Conservation (phyloP, 257 asterid species). For the Primulina huaijiensis region DNA sequence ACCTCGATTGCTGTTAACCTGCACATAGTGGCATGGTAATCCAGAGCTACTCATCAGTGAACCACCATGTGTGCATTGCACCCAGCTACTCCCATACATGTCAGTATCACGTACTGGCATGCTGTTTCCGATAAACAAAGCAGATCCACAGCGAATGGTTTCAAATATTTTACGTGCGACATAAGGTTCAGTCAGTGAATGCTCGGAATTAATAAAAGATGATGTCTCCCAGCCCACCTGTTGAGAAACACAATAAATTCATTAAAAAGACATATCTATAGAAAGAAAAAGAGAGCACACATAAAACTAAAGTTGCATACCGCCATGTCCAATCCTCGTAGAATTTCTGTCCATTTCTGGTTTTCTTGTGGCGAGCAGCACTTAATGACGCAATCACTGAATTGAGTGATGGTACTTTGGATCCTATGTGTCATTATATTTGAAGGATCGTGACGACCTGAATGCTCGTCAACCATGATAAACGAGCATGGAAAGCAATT, state of each 20-base stretch:
- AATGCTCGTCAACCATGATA: constrained; percentile 84
- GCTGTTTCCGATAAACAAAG: constrained; percentile 94
- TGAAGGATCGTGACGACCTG: constrained; percentile 95
- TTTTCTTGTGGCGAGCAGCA: constrained; percentile 37
- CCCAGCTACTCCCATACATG: constrained; percentile 74
- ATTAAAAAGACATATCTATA: constrained; percentile 14
- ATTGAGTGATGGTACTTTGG: constrained; percentile 53
- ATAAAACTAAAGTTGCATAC: constrained; percentile 36
- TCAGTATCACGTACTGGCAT: constrained; percentile 97
- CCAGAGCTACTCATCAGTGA: constrained; percentile 50
- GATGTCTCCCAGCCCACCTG: constrained; percentile 86
- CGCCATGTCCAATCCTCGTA: constrained; percentile 64
- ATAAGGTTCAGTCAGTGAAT: constrained; percentile 84
- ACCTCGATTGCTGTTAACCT: constrained; percentile 82
- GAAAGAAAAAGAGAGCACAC: not conserved
- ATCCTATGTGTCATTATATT: constrained; percentile 79
- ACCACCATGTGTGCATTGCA: constrained; percentile 41
- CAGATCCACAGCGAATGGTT: constrained; percentile 63
- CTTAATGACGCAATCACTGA: constrained; percentile 53
- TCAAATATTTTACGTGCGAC: constrained; percentile 72
- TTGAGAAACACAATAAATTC: constrained; percentile 24
- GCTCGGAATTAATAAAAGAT: constrained; percentile 60
- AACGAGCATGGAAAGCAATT: constrained; percentile 61
- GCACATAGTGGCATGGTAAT: constrained; percentile 73
- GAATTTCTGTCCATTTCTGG: constrained; percentile 47